These are phyloP conservation scores for Rhodotorula graminis DNA, from an alignment of 768 basidiomycete genomes.

Conservation along the genomic window DNA sequence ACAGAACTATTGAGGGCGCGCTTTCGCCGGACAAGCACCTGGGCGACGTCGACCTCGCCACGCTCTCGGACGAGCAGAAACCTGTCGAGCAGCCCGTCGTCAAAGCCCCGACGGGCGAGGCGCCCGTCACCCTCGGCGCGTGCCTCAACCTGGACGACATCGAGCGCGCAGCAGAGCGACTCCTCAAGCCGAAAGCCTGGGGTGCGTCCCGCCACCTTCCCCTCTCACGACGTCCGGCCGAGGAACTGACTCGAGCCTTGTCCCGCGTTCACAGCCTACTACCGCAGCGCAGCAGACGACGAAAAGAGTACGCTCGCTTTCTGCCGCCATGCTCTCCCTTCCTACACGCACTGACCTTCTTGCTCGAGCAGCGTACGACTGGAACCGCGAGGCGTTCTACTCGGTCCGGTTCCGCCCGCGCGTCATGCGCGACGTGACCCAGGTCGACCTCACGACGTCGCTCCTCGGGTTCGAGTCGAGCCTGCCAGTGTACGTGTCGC, in stretches of 20 bases:
- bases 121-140: conserved; percentile 51
- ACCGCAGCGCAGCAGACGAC: conserved; percentile 79
- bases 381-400: conserved; percentile 69
- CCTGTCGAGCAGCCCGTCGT: conserved; percentile 54
- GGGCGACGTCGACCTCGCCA: conserved; percentile 60
- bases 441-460: conserved; percentile 52
- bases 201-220: conserved; percentile 13
- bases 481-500: conserved; percentile 49
- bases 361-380: background rate
- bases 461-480: conserved; percentile 46
- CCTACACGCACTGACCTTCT: background rate
- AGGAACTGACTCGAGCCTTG: conserved; percentile 2
- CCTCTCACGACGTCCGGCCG: background rate
- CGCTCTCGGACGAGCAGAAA: conserved; percentile 49
- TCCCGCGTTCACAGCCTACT: conserved; percentile 58
- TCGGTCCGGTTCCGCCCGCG: conserved; percentile 80
- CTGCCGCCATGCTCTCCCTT: too few species aligned
- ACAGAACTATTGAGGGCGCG: conserved; percentile 54
- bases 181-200: conserved; percentile 37
- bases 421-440: conserved; percentile 75
- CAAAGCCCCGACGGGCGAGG: conserved; percentile 52
- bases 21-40: conserved; percentile 65
- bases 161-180: conserved; percentile 30
- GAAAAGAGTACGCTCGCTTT: conserved; percentile 47
- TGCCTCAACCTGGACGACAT: conserved; percentile 42